Conservation (phyloP, 176 grass and related monocot genomes). For the Chloris gayana region DNA sequence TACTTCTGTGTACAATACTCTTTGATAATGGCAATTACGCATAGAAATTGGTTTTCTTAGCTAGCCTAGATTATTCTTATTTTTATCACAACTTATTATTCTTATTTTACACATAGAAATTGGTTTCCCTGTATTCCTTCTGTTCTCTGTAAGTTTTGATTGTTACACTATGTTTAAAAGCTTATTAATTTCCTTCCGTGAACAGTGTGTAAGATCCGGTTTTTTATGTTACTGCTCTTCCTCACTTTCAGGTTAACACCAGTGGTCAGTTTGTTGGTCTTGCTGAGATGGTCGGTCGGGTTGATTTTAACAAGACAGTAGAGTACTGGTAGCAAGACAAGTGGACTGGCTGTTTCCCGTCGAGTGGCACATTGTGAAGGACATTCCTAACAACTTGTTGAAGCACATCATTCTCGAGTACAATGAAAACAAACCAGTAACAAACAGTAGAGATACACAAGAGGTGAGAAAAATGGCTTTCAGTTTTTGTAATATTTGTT, state of each 20-base stretch:
- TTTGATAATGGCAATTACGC: too few relatives aligned
- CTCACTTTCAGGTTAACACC: conserved; percentile 59
- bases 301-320: conserved; percentile 85
- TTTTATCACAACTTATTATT: too few relatives aligned
- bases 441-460: conserved; percentile 86
- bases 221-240: conserved; percentile 26
- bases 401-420: conserved; percentile 83
- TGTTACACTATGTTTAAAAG: neutral
- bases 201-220: neutral
- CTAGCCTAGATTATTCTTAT: too few relatives aligned
- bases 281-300: conserved; percentile 70
- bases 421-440: conserved; percentile 93
- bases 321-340: conserved; percentile 93
- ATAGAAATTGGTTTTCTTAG: too few relatives aligned
- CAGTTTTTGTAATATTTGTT: neutral
- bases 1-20: too few relatives aligned
- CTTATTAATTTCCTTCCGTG: neutral
- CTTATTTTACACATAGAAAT: too few relatives aligned
- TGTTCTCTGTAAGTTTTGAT: conserved; percentile 82
- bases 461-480: conserved; percentile 55
- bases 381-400: conserved; percentile 71
- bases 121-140: conserved; percentile 61
- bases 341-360: conserved; percentile 83
- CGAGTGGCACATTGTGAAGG: conserved; percentile 93
- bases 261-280: conserved; percentile 82